Base-by-base conservation (phyloP, 129 eudicot genomes). In the Pseudognaphalium luteoalbum region DNA sequence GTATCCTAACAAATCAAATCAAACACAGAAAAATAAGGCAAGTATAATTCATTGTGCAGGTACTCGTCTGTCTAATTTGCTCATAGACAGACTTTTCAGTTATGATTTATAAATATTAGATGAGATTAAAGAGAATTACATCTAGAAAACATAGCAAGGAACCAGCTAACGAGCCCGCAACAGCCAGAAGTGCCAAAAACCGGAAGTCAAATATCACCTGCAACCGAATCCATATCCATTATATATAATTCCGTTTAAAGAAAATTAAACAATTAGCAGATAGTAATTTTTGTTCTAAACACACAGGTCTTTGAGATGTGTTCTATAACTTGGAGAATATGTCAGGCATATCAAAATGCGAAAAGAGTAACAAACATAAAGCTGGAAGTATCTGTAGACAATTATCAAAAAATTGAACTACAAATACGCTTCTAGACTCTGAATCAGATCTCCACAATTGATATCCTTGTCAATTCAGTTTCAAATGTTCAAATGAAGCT, bases 121-220 rank as follows among this genome's bases (percentile, higher is more conserved):
- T 34, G 11, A 37, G 73, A 29, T 44, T 6, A 47, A 21, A 37
- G 77, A 71, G 50, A 61, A 44, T 88, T 90, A 91, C 98, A 84
- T 93, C 87, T 60, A 93, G 85, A 78, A 93, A 90, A 88, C 98
- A 93, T 78, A 93, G 85, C 85, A 91, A 75, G 52, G 98, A 93
- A 60, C 98, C 97, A 0, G 98, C 97, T 77, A 93, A 77, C 44
- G 98, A 88, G 50, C 97, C 98, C n/a, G 86, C 96, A 78, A 93
- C 86, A 76, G 98, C 98, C 57, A 93, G 74, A 81, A 90, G 93
- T 25, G 98, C 98, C 89, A 93, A 73, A 76, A 93, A 93, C 62
- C 96, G 90, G 68, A 93, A 93, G 85, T 93, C 97, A 79, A 88
- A 93, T 65, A 93, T 93, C 52, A 85, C 85, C 97, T 90, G 87